Evolutionary conservation across 257 asterid species (phyloP).

Genomic region (Ophiorrhiza pumila): DNA sequence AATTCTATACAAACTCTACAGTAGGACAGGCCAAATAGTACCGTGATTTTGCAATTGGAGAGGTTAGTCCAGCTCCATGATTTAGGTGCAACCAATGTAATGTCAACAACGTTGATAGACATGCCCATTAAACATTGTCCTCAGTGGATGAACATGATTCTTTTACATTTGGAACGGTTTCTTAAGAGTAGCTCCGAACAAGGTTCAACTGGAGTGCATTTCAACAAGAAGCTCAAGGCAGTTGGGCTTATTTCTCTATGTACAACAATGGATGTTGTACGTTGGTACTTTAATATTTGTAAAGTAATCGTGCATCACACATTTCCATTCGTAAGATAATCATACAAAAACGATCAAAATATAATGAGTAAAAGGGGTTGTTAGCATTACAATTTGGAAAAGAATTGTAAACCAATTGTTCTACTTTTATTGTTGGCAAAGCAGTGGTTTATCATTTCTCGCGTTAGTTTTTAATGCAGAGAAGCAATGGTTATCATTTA

Average conservation of each 20-base stretch:
- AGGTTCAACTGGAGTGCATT: neutral
- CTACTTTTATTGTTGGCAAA: neutral
- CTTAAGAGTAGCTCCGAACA: neutral
- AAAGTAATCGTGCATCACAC: neutral
- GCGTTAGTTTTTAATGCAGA: too few species aligned
- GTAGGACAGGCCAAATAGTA: neutral
- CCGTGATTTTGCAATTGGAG: conserved; percentile 6
- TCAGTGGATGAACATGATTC: neutral
- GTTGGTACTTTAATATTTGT: neutral
- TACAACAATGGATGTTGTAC: neutral
- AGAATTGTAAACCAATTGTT: neutral
- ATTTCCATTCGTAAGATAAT: neutral
- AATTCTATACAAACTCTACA: neutral
- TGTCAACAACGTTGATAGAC: neutral
- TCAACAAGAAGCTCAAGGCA: neutral
- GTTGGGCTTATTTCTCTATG: neutral
- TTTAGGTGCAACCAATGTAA: neutral
- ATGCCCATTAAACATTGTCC: neutral
- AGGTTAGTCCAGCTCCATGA: neutral
- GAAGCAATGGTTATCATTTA: neutral
- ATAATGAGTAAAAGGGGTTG: too few species aligned
- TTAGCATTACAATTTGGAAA: neutral
- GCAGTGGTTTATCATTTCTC: neutral
- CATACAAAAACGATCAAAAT: neutral
- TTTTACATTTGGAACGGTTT: neutral